Base-by-base conservation (phyloP, 1,139 yeast species). In the Hemisphaericaspora lyxosophila region DNA sequence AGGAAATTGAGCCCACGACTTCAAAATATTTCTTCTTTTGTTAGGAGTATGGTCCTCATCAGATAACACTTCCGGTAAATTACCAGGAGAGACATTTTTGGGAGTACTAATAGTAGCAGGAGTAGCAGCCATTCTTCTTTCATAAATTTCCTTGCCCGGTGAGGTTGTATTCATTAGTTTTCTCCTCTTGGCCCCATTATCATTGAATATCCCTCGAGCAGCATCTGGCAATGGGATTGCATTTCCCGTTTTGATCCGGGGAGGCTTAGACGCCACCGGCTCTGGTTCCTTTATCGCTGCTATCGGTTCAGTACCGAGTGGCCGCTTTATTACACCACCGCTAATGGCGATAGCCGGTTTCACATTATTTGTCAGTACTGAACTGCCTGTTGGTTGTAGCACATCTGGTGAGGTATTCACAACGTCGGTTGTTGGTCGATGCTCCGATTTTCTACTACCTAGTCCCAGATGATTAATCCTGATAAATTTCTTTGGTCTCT, bases 1-100 rank as follows among this genome's bases (percentile, higher is more conserved):
- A 1, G 87, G 85, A 0, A 87, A 73, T 41, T 74, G 71, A 1
- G 92, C 95, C 95, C 95, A 86, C 27, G 74, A 75, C 42, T 79
- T 75, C 26, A 85, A 56, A 6, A 80, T 73, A 20, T 54, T 57
- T 24, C 49, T 47, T 15, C 49, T 46, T 34, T 67, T 66, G 9
- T 73, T 71, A 8, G 69, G 70, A 13, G 70, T 75, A 38, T 75
- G 82, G 34, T 82, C 88, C 26, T 81, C 82, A 40, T 79, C 81
- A 2, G 79, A 71, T 5, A 60, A 64, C 15, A 75, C 72, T 26
- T 72, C 77, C 0, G 80, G 80, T 17, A 75, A 54, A 14, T 43
- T 54, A 9, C 53, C 52, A 2, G 64, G 54, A 4, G 51, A 35
- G 19, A 36, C 38, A 16, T 47, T 45, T 12, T 34, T 29, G n/a